phyloP scores from a whole-genome alignment of 2,329 filamentous ascomycete genomes.

The Fusarium sp. region DNA sequence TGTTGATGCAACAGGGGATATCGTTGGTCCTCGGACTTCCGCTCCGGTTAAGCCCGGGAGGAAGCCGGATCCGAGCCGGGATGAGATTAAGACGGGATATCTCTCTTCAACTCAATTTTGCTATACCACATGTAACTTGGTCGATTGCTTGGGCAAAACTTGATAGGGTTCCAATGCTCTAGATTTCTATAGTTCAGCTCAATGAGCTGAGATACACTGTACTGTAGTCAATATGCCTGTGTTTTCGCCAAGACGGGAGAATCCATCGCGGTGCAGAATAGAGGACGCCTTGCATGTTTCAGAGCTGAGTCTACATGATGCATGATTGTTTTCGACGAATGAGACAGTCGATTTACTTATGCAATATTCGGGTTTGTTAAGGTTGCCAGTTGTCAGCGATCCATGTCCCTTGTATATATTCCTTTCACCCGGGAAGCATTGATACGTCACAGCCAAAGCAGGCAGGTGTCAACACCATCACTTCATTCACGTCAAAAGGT shows the following conservation, averaged over 20 bases:
- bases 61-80: slow-evolving; percentile 27
- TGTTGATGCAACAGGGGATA: neutral
- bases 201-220: neutral
- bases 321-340: slow-evolving; percentile 24
- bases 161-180: neutral
- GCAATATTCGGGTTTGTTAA: neutral
- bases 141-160: neutral
- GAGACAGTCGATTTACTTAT: neutral
- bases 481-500: neutral
- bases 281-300: slow-evolving; percentile 28
- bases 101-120: neutral
- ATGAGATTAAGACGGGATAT: neutral
- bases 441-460: neutral
- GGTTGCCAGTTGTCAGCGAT: neutral
- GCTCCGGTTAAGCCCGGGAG: slow-evolving; percentile 23
- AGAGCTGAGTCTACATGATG: slow-evolving; percentile 17
- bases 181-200: no score
- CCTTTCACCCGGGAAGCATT: neutral
- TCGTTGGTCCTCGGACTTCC: slow-evolving; percentile 1
- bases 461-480: neutral
- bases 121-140: neutral
- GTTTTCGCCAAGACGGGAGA: neutral
- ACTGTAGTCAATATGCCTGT: neutral
- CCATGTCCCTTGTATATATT: neutral
- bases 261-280: slow-evolving; percentile 11